Percentiles rank a stretch among this genome's conserved stretches.
phyloP scores from a whole-genome alignment of 1,284 basidiomycete genomes.

The Vanrija humicola region DNA sequence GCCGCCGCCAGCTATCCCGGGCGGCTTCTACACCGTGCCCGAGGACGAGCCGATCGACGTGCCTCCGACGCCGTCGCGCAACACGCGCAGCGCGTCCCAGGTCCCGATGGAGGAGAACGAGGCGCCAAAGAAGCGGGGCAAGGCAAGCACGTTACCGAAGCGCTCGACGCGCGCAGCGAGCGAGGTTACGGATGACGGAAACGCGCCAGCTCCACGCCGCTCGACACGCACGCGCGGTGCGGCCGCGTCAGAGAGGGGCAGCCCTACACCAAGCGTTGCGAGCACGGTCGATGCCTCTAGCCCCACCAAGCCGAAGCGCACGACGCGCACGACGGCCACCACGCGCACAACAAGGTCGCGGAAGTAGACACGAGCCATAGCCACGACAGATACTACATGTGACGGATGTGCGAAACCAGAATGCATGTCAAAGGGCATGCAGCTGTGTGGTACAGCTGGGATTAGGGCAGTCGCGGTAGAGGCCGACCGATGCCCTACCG shows the following conservation, averaged over 20 bases:
- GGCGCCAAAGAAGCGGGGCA: slow-evolving; percentile 6
- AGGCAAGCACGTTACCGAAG: background rate
- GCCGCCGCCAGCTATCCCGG: slow-evolving; percentile 4
- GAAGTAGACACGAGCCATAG: slow-evolving; percentile 5
- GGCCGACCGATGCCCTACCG: too few relatives aligned
- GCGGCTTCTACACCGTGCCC: slow-evolving; percentile 1
- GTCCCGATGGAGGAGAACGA: slow-evolving; percentile 30
- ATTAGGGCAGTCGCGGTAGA: too few relatives aligned
- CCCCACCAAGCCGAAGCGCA: background rate
- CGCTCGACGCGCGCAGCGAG: slow-evolving; percentile 14
- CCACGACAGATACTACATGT: too few relatives aligned
- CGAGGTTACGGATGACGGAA: slow-evolving; percentile 20
- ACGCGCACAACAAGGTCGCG: slow-evolving; percentile 23
- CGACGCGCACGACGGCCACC: slow-evolving; percentile 12
- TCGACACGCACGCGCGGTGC: slow-evolving; percentile 23
- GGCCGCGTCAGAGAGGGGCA: slow-evolving; percentile 24
- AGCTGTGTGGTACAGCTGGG: too few relatives aligned
- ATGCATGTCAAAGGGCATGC: too few relatives aligned
- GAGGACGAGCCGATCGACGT: slow-evolving; percentile 1
- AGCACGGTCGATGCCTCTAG: slow-evolving; percentile 4
- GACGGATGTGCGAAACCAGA: too few relatives aligned
- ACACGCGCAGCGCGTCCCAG: slow-evolving; percentile 30
- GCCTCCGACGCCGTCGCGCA: slow-evolving; percentile 11
- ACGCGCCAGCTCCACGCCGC: slow-evolving; percentile 10
- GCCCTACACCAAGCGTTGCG: slow-evolving; percentile 39